phyloP scores from a whole-genome alignment of 2,329 filamentous ascomycete species.

The Chrysoporthe cubensis region DNA sequence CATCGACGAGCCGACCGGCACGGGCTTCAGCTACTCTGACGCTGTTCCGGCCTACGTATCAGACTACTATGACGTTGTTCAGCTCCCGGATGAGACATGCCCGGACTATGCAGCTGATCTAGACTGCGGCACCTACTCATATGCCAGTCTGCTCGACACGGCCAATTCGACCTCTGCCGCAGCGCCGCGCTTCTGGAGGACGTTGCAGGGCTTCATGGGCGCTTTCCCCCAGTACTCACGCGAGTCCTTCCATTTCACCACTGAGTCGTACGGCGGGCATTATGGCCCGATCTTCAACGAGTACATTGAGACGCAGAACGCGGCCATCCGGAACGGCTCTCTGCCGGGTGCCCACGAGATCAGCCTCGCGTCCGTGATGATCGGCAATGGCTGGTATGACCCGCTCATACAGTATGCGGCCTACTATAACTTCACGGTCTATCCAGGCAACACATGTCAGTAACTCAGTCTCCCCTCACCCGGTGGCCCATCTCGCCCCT shows the following conservation, averaged over 20 bases:
- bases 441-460: conserved; percentile 53
- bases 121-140: conserved; percentile 59
- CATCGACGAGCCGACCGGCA: conserved; percentile 64
- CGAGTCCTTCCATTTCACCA: conserved; percentile 57
- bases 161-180: conserved; percentile 56
- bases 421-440: conserved; percentile 62
- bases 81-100: conserved; percentile 50
- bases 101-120: conserved; percentile 51
- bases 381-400: conserved; percentile 64
- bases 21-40: conserved; percentile 55
- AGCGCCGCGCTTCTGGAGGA: conserved; percentile 64
- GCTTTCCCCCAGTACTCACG: conserved; percentile 57
- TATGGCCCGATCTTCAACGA: conserved; percentile 59
- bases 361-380: conserved; percentile 53
- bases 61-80: conserved; percentile 40
- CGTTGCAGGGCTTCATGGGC: conserved; percentile 65
- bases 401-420: conserved; percentile 59
- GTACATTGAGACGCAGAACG: conserved; percentile 53
- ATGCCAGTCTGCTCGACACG: conserved; percentile 56
- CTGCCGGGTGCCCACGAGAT: conserved; percentile 48
- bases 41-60: conserved; percentile 42
- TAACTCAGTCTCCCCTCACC: neutral
- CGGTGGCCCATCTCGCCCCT: no score
- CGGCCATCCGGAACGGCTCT: conserved; percentile 36
- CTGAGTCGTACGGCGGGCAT: conserved; percentile 62